Base-by-base conservation (phyloP, 176 grass and related monocot genomes). In the Cenchrus purpureus region DNA sequence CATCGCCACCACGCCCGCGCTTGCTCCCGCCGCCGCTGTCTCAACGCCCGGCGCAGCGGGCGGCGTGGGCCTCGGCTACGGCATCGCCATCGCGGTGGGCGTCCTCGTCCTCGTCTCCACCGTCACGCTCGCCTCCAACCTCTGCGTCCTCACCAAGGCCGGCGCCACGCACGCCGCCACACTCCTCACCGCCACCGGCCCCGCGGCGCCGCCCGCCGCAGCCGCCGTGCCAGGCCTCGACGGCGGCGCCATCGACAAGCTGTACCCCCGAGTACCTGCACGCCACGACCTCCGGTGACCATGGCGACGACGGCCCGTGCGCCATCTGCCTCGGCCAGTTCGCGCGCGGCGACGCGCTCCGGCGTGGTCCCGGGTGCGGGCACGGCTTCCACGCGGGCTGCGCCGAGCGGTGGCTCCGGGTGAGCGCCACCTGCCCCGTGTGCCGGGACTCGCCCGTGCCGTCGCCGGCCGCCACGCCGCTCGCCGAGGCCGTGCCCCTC, bases 361-460 rank as follows among this genome's bases (percentile, higher is more conserved):
- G 37, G 37, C 37, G 37, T 4, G 37, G 87, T 8, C 82, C 85
- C 4, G 85, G 89, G 42, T 97, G 94, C 82, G 82, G 74, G 74
- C 94, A 94, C 67, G 63, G 49, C 68, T 90, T 97, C 85, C 91
- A 97, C 81, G 91, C 89, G n/a, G 52, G 48, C 5, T 97, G 94
- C 84, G 91, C 86, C 42, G 91, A 91, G 63, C 87, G 84, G 87
- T 97, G 94, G 94, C 85, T 97, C 56, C 79, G 91, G 7, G 79
- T 91, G 46, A 97, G 94, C 74, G 87, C 89, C 37, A 94, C 94
- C 14, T 97, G 94, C 92, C 91, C 91, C 6, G 76, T 93, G 40
- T 94, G 94, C 86, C 89, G 94, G 62, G 87, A 86, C 86, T 97
- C 89, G 67, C 94, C 91, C 19, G 63, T 91, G 32, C 91, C 87